Conservation (phyloP, 2,329 filamentous ascomycete species). For the Scolecobasidium constrictum region DNA sequence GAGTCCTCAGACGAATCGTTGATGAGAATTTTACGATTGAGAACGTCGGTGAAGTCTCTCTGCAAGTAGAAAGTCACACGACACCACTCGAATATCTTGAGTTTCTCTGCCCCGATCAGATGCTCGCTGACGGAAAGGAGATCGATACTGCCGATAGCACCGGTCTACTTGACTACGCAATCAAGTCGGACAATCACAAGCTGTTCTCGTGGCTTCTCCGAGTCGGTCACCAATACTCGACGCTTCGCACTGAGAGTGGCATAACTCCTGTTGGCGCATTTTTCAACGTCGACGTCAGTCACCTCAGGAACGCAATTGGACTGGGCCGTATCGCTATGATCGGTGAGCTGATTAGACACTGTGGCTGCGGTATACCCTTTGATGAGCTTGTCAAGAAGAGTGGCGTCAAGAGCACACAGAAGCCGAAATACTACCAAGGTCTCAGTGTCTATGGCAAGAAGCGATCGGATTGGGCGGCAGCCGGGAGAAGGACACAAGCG, state of each 20-base stretch:
- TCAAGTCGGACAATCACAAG: constrained; percentile 41
- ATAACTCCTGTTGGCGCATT: constrained; percentile 11
- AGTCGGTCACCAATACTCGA: constrained; percentile 32
- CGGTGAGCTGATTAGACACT: constrained; percentile 51
- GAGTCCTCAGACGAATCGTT: constrained; percentile 39
- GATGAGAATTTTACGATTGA: constrained; percentile 65
- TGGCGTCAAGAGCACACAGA: constrained; percentile 51
- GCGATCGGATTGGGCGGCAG: constrained; percentile 61
- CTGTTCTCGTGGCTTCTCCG: constrained; percentile 50
- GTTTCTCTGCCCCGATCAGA: constrained; percentile 9
- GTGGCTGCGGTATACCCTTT: constrained; percentile 59
- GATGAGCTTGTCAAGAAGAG: constrained; percentile 54
- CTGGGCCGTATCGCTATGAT: constrained; percentile 45
- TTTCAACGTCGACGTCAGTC: constrained; percentile 14
- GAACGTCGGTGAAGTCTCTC: constrained; percentile 58
- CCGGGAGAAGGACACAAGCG: constrained; percentile 34
- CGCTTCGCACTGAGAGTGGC: constrained; percentile 7
- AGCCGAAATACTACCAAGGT: constrained; percentile 66
- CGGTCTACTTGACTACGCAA: constrained; percentile 30
- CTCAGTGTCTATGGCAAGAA: constrained; percentile 67
- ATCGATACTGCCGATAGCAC: neutral
- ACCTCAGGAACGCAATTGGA: constrained; percentile 31
- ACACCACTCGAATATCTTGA: constrained; percentile 32
- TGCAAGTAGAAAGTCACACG: constrained; percentile 54
- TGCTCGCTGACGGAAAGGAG: constrained; percentile 5